Conservation (phyloP, 2,329 filamentous ascomycete genomes). For the Pezicula radicicola region DNA sequence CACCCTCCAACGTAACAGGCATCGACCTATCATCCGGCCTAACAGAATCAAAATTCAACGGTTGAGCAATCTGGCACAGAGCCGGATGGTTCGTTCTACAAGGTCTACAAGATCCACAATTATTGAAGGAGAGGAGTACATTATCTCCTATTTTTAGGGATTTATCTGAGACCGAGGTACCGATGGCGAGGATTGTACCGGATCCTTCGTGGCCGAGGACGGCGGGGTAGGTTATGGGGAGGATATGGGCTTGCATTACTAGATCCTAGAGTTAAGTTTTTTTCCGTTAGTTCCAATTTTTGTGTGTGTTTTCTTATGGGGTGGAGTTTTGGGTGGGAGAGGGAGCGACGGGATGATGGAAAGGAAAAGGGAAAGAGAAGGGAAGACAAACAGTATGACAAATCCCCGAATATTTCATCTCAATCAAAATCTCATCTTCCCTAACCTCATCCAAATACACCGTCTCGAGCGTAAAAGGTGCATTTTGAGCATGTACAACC, state of each 20-base stretch:
- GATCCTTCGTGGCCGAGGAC: constrained; percentile 25
- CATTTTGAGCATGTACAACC: constrained; percentile 4
- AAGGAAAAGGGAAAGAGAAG: too few relatives aligned
- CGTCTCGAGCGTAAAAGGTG: constrained; percentile 4
- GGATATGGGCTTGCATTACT: constrained; percentile 2
- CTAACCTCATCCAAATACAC: constrained; percentile 27
- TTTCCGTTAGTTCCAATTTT: too few relatives aligned
- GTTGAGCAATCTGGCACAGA: constrained; percentile 19
- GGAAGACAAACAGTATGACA: constrained; percentile 13
- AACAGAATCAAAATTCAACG: constrained; percentile 16
- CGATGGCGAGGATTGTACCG: constrained; percentile 11
- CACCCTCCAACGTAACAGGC: constrained; percentile 5
- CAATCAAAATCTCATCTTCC: constrained; percentile 27
- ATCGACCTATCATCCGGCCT: constrained; percentile 12
- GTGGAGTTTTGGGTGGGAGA: too few relatives aligned
- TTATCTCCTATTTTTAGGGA: constrained; percentile 12
- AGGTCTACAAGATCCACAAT: constrained; percentile 26
- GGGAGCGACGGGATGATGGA: too few relatives aligned
- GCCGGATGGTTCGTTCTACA: constrained; percentile 25
- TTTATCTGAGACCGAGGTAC: constrained; percentile 10
- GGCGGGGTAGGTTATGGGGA: constrained; percentile 16
- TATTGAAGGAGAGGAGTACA: constrained; percentile 31
- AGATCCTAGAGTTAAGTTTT: background rate
- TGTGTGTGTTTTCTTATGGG: too few relatives aligned
- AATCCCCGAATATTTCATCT: constrained; percentile 31